Conservation (phyloP, 176 grass and related monocot genomes). For the Oryza coarctata region DNA sequence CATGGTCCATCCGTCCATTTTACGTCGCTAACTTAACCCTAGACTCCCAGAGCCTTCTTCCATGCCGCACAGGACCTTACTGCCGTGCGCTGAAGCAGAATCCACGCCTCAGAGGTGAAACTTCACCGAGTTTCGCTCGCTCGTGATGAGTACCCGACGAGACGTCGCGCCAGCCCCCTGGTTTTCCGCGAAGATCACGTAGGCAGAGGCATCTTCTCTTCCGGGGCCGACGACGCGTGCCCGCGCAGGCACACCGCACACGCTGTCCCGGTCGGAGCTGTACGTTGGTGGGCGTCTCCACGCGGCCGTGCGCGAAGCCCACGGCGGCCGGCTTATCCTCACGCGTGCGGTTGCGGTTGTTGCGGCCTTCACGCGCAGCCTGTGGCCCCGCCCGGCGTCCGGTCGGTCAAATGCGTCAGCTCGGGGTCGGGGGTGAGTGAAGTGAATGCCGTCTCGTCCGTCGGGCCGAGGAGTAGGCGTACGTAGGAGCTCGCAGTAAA, state of each 20-base stretch:
- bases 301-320: background rate
- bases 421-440: background rate
- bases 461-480: background rate
- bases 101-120: background rate
- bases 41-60: too few relatives aligned
- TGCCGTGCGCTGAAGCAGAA: too few relatives aligned
- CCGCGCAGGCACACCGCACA: too few relatives aligned
- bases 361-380: constrained; percentile 12
- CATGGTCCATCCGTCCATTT: too few relatives aligned
- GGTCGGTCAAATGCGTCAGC: constrained; percentile 36
- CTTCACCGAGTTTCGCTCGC: background rate
- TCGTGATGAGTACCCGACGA: background rate
- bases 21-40: too few relatives aligned
- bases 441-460: constrained; percentile 35
- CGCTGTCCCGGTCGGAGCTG: background rate
- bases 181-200: background rate
- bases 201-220: background rate
- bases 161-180: too few relatives aligned
- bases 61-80: too few relatives aligned
- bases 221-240: background rate
- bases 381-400: background rate
- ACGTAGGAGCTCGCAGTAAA: background rate
- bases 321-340: background rate
- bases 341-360: background rate
- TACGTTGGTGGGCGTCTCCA: background rate